Percentiles rank a stretch among this genome's conserved stretches.
These are phyloP conservation scores for Penicillium glabrum DNA, from an alignment of 2,329 filamentous ascomycete genomes.

Conservation along the genomic window DNA sequence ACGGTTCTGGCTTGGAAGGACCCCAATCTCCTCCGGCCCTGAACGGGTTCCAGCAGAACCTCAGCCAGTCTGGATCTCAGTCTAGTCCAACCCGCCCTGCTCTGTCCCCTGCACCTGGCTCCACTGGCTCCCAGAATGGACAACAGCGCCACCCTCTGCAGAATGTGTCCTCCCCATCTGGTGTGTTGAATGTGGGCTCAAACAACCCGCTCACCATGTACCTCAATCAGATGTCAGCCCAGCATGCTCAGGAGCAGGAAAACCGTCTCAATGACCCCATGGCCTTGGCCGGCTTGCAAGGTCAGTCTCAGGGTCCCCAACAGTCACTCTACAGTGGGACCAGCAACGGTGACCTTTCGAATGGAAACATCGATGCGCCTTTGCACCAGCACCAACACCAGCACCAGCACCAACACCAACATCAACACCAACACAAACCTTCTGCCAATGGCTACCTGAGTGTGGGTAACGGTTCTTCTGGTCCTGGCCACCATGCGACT, in stretches of 20 bases:
- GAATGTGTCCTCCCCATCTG: conserved; percentile 58
- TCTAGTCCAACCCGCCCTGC: conserved; percentile 61
- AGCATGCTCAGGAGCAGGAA: conserved; percentile 66
- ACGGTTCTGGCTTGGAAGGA: conserved; percentile 53
- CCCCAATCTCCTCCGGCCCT: conserved; percentile 57
- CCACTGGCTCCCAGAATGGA: conserved; percentile 55
- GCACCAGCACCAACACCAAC: neutral
- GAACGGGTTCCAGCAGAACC: conserved; percentile 57
- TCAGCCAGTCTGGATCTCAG: conserved; percentile 56
- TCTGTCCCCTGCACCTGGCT: conserved; percentile 55
- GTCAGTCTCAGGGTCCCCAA: conserved; percentile 70
- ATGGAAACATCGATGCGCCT: conserved; percentile 51
- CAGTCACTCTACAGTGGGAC: conserved; percentile 76
- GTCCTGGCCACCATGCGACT: conserved; percentile 70
- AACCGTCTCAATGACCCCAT: conserved; percentile 45
- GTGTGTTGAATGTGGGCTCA: conserved; percentile 73
- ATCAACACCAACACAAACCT: conserved; percentile 33
- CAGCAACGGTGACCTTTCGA: conserved; percentile 62
- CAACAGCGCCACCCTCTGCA: conserved; percentile 61
- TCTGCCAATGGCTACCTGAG: conserved; percentile 64
- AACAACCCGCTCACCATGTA: conserved; percentile 95
- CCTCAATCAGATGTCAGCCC: conserved; percentile 69
- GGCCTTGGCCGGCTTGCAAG: conserved; percentile 46
- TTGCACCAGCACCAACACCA: conserved; percentile 46
- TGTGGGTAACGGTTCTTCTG: conserved; percentile 50